Evolutionary conservation across 495 filamentous ascomycete species (phyloP).

Genomic region (Saxophila tyrrhenica): DNA sequence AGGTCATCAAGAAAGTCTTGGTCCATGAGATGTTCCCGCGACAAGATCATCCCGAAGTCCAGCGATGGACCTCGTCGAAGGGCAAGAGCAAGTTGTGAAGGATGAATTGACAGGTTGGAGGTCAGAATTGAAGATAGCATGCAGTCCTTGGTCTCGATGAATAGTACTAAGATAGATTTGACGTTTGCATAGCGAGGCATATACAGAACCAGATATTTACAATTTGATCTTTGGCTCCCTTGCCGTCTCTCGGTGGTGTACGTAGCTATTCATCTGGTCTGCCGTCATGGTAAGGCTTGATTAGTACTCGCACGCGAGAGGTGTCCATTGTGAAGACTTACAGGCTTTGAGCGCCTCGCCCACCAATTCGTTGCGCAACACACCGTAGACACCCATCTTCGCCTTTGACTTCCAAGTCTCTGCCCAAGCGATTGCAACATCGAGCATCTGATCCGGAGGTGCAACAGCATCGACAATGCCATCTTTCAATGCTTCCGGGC

Average conservation of each 20-base stretch:
- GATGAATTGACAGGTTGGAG: too few relatives aligned
- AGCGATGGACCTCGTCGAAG: slow-evolving; percentile 25
- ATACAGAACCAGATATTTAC: background rate
- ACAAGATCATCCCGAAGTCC: slow-evolving; percentile 25
- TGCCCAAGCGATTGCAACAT: slow-evolving; percentile 30
- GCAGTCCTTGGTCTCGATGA: too few relatives aligned
- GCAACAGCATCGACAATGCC: slow-evolving; percentile 39
- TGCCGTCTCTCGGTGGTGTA: slow-evolving; percentile 2
- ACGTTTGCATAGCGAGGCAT: background rate
- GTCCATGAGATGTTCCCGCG: slow-evolving; percentile 33
- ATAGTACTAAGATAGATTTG: too few relatives aligned
- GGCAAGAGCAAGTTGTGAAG: slow-evolving; percentile 1
- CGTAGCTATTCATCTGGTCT: slow-evolving; percentile 3
- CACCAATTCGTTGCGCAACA: slow-evolving; percentile 38
- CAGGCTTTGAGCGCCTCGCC: slow-evolving; percentile 35
- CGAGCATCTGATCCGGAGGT: slow-evolving; percentile 35
- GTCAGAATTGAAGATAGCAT: background rate
- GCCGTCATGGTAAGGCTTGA: too few relatives aligned
- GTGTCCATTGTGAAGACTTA: too few relatives aligned
- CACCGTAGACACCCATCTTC: slow-evolving; percentile 38
- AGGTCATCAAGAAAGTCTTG: slow-evolving; percentile 38
- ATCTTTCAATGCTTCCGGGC: slow-evolving; percentile 35
- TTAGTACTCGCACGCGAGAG: too few relatives aligned
- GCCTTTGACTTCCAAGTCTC: slow-evolving; percentile 33
- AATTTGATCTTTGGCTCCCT: slow-evolving; percentile 2